Evolutionary conservation across 805 yeast genomes (phyloP).

Genomic region (Kluyveromyces nonfermentans): DNA sequence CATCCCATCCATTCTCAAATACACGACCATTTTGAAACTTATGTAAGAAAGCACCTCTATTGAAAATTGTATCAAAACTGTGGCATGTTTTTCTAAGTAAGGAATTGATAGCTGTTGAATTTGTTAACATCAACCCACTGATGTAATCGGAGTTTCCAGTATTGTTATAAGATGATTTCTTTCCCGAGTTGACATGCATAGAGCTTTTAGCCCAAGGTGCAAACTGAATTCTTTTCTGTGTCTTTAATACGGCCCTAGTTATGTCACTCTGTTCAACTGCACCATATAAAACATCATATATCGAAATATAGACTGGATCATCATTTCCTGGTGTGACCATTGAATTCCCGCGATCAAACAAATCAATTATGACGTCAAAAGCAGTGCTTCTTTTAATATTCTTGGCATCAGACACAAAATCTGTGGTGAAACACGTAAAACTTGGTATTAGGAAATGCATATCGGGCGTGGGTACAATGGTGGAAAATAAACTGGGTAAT

Average conservation of each 20-base stretch:
- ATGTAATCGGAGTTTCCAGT: slow-evolving; percentile 37
- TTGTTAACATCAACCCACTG: slow-evolving; percentile 77
- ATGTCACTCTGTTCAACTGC: slow-evolving; percentile 58
- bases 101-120: slow-evolving; percentile 65
- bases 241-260: slow-evolving; percentile 53
- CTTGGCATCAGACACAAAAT: slow-evolving; percentile 49
- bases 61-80: slow-evolving; percentile 73
- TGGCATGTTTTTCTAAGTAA: slow-evolving; percentile 56
- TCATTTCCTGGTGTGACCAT: slow-evolving; percentile 47
- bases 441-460: slow-evolving; percentile 67
- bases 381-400: slow-evolving; percentile 65
- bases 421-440: slow-evolving; percentile 69
- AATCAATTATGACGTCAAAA: slow-evolving; percentile 75
- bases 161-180: slow-evolving; percentile 49
- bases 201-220: slow-evolving; percentile 82
- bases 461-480: slow-evolving; percentile 78
- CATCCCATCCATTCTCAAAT: slow-evolving; percentile 38
- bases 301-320: slow-evolving; percentile 51
- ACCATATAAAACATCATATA: slow-evolving; percentile 62
- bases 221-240: slow-evolving; percentile 60
- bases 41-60: slow-evolving; percentile 75
- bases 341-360: slow-evolving; percentile 67
- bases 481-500: slow-evolving; percentile 67
- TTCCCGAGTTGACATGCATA: slow-evolving; percentile 68
- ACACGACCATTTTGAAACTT: slow-evolving; percentile 46